Percentiles rank a stretch among this genome's conserved stretches.
These are phyloP conservation scores for Pelargonium citronellum DNA, from an alignment of 441 rosid species.

Conservation along the genomic window DNA sequence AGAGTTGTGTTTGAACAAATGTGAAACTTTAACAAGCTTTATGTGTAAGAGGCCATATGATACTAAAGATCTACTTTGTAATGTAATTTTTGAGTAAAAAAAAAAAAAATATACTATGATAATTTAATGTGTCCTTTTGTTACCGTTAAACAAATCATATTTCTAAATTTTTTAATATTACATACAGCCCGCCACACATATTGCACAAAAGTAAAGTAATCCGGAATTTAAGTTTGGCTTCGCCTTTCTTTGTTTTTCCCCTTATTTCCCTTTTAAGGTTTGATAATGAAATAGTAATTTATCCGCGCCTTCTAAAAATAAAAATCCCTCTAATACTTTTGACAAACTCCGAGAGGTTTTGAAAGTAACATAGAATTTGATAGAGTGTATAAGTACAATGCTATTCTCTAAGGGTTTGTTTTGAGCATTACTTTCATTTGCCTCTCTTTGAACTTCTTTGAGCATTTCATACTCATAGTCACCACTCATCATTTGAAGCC, in stretches of 20 bases:
- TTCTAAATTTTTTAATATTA: not conserved
- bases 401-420: not conserved
- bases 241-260: not conserved
- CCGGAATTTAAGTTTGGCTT: conserved; percentile 1
- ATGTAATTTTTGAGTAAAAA: no score
- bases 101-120: no score
- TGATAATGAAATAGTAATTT: not conserved
- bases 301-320: not conserved
- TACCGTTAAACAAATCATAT: not conserved
- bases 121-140: not conserved
- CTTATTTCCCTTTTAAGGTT: not conserved
- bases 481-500: not conserved
- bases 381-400: not conserved
- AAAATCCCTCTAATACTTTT: not conserved
- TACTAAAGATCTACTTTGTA: no score
- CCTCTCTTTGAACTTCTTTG: conserved; percentile 4
- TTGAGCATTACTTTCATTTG: not conserved
- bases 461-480: not conserved
- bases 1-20: no score
- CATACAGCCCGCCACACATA: not conserved
- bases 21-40: no score
- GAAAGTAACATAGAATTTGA: not conserved
- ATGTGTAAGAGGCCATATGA: no score
- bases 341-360: not conserved
- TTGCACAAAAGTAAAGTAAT: not conserved